Evolutionary conservation across 306 rosid genomes (phyloP).

Genomic region (Sicyos baderoa): DNA sequence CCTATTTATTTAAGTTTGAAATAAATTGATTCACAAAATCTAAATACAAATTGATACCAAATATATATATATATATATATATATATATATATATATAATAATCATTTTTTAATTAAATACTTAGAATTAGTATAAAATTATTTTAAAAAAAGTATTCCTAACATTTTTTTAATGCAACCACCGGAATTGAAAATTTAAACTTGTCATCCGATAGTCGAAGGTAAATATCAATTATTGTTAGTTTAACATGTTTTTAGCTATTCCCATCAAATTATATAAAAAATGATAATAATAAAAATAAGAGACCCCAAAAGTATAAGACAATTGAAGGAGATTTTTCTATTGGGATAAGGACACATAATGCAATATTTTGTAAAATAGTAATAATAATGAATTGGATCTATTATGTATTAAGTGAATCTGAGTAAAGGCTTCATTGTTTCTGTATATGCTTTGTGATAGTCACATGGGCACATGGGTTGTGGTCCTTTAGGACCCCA

Average conservation of each 20-base stretch:
- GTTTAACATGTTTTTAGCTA: neutral
- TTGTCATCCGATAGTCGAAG: no score
- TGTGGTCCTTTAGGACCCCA: slow-evolving; percentile 13
- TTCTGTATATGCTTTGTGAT: neutral
- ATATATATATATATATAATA: no score
- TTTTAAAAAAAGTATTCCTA: no score
- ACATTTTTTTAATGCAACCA: no score
- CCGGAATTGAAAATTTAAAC: no score
- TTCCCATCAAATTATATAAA: neutral
- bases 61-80: no score
- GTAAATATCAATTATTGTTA: neutral
- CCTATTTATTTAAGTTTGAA: no score
- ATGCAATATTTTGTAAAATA: neutral
- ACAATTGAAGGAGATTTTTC: neutral
- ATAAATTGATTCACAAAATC: no score
- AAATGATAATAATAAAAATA: neutral
- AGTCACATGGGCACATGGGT: slow-evolving; percentile 16
- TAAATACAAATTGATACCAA: no score
- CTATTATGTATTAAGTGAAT: slow-evolving; percentile 5
- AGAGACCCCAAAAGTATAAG: neutral
- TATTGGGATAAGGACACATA: neutral
- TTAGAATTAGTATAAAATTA: no score
- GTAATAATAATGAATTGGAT: neutral
- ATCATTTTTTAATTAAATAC: no score
- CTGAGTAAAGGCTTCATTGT: slow-evolving; percentile 8